Evolutionary conservation across 345 rosid species (phyloP), one percentile per base, ranked within the genome.

Genomic region (Abelmoschus esculentus): DNA sequence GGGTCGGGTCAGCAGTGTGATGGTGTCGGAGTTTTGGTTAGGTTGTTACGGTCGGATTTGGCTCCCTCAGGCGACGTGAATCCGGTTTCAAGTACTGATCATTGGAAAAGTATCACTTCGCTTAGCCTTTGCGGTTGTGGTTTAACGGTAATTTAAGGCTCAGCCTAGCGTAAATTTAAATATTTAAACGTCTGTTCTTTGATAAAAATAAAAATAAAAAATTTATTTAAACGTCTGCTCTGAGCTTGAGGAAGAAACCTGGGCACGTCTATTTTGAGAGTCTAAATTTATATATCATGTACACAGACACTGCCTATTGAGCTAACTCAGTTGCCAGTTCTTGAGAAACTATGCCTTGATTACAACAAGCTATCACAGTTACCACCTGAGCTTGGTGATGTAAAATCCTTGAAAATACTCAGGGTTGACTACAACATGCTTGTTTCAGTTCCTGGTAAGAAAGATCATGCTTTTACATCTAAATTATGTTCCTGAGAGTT

Each of bases 361-460:
- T 83, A 89, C 74, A 95, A 95, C 73, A 95, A 70, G 80, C 76
- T 95, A 6, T 69, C 92, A n/a, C 76, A 81, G 75, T 81, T 95
- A 80, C 99, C 99, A 74, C 89, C 98, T 50, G 97, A 90, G 86
- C 80, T 95, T 67, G 96, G 98, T 69, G 86, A 87, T 75, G 78
- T 95, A 61, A 87, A 82, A 74, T 83, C 64, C 66, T 82, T 91
- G 63, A 87, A 87, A 76, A 84, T 95, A 76, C 96, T 95, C 53
- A 83, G 80, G 72, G 96, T 84, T 75, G 98, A 95, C 72, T 72
- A 82, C 77, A 95, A 95, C 78, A 58, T 82, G 81, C 83, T 95
- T 74, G 81, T 84, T 59, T 91, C 99, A 42, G 97, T 95, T 69
- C 99, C 99, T 70, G 93, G 99, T 95, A 82, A 86, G 87, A 31